Base-by-base conservation (phyloP, 1,284 basidiomycete species). In the Ceratobasidium sp. region DNA sequence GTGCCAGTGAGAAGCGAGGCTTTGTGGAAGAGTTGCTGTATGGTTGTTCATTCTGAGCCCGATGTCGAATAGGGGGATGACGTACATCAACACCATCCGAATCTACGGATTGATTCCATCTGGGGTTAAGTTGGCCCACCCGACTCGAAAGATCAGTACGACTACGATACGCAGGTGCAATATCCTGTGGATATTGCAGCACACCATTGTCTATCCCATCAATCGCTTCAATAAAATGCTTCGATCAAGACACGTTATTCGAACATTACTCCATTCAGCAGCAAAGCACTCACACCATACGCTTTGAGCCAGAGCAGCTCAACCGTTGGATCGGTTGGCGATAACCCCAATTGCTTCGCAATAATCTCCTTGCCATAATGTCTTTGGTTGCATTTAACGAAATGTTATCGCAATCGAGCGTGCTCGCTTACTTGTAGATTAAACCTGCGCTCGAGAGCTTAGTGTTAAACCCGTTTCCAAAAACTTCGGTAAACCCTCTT, bases 151-250 rank as follows among this genome's bases (percentile, higher is more conserved):
- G 85, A 84, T 97, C 94, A 23, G 96, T 96, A 74, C 90, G 86
- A 80, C 86, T 90, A 79, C 88, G 88, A 85, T 98, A 98, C 77
- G 82, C 81, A 20, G 92, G 89, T 77, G 89, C 85, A 51, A 91
- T 82, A 68, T 91, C 88, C 6, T 82, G 85, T 11, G 87, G 87
- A 79, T 93, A 95, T 81, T 94, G 92, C 11, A 90, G 88, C 80
- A 98, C 89, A n/a, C 96, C 96, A 82, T 98, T 98, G 86, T 99
- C 97, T 82, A 97, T 94, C 8, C 90, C 97, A 84, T 99, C 97
- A 80, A 99, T 93, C 17, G 93, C 95, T 85, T 98, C 96, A 67
- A 98, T 93, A 82, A 97, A 95, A 82, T 96, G 94, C 91, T 94
- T 79, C 8, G 39, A 63, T 61, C 58, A 42, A 23, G 37, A n/a